A percentile compares a stretch with the other conserved stretches of the same genome.
Evolutionary conservation across 169 alveolate species (phyloP).

Genomic region (Fabrea salina): DNA sequence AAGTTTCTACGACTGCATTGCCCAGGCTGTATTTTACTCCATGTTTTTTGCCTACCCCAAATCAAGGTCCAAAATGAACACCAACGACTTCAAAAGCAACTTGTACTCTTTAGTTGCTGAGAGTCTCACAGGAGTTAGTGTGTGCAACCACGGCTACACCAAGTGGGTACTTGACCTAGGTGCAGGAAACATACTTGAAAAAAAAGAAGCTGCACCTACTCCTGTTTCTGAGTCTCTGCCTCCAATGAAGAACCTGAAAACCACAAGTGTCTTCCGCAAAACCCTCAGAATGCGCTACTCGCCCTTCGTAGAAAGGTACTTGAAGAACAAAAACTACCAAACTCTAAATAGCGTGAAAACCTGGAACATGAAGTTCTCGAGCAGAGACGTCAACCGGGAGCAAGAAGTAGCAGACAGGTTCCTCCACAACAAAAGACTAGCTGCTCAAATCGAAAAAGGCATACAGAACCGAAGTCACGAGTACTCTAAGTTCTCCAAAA

Average conservation of each 20-base stretch:
- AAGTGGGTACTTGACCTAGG: constrained; percentile 56
- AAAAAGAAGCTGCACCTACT: constrained; percentile 3
- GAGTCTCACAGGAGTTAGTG: constrained; percentile 52
- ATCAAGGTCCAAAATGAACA: constrained; percentile 44
- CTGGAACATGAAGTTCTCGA: constrained; percentile 53
- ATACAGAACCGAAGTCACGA: neutral
- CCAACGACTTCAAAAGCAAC: constrained; percentile 46
- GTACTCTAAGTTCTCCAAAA: neutral
- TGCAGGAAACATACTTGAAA: constrained; percentile 44
- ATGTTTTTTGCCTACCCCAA: constrained; percentile 60
- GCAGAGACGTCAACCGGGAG: constrained; percentile 28
- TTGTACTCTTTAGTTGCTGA: constrained; percentile 39
- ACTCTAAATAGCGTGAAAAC: constrained; percentile 50
- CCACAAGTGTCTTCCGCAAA: constrained; percentile 38
- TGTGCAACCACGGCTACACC: constrained; percentile 46
- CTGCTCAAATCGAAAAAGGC: neutral
- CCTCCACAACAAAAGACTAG: neutral
- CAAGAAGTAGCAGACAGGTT: constrained; percentile 5
- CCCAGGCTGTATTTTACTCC: constrained; percentile 54
- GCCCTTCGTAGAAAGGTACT: constrained; percentile 54
- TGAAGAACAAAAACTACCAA: constrained; percentile 49
- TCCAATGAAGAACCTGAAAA: neutral
- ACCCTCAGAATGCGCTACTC: constrained; percentile 45
- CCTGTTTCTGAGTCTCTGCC: constrained; percentile 19
- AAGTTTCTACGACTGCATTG: constrained; percentile 51